Conservation (phyloP, 495 filamentous ascomycete genomes). For the Podospora fimiseda region DNA sequence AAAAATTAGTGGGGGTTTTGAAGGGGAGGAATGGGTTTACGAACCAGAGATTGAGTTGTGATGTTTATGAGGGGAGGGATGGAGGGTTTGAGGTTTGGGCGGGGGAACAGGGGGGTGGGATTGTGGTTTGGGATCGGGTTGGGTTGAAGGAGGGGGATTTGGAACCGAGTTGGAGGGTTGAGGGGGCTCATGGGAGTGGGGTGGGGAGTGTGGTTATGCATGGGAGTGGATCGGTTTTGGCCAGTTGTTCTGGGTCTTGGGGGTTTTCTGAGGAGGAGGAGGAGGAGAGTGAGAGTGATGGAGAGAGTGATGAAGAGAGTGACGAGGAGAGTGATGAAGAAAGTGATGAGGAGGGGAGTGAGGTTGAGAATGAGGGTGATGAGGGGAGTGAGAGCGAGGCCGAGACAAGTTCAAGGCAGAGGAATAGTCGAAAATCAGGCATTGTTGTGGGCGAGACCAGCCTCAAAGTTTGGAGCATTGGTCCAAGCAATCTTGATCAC, state of each 20-base stretch:
- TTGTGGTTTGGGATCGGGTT: constrained; percentile 68
- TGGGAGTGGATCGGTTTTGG: constrained; percentile 58
- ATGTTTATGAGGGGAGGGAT: constrained; percentile 49
- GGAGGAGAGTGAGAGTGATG: background rate
- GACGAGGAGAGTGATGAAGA: constrained; percentile 2
- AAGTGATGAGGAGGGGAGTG: constrained; percentile 2
- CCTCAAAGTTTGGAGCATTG: constrained; percentile 59
- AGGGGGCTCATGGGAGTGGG: constrained; percentile 49
- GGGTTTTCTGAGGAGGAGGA: constrained; percentile 24
- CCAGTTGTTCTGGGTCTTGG: constrained; percentile 66
- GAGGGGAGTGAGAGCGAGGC: constrained; percentile 1
- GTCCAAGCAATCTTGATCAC: background rate
- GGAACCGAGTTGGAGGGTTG: constrained; percentile 52
- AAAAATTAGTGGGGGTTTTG: constrained; percentile 60
- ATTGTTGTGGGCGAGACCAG: constrained; percentile 49
- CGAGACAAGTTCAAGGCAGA: constrained; percentile 4
- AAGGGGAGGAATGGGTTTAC: constrained; percentile 62
- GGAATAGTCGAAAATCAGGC: background rate
- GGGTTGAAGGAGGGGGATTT: constrained; percentile 48
- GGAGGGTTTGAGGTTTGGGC: constrained; percentile 73
- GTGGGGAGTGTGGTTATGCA: constrained; percentile 63
- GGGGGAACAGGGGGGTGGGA: constrained; percentile 70
- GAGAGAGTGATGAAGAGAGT: constrained; percentile 3
- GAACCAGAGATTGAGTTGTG: constrained; percentile 73
- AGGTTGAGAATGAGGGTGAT: constrained; percentile 4